Base-by-base conservation (phyloP, 2,329 filamentous ascomycete species). In the Fusarium stilboides region DNA sequence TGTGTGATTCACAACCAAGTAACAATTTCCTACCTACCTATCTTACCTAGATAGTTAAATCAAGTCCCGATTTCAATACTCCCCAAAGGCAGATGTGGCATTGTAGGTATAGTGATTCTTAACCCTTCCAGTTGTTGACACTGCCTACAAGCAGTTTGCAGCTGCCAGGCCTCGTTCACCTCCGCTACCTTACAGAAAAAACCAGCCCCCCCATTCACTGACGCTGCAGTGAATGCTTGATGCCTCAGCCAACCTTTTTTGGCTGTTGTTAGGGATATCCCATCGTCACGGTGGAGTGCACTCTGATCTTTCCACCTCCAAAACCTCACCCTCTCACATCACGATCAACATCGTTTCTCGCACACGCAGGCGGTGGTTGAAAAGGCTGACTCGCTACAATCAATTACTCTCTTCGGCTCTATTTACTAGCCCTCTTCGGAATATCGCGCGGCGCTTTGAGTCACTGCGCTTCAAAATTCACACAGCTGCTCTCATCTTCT, bases 71-170 rank as follows among this genome's bases (percentile, higher is more conserved):
- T 31, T 31, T 31, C 10, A 10, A 31, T 31, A 13, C 28, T 31
- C 28, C 26, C 28, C 9, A 13, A 12, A 31, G 9, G 28, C 13
- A 13, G 28, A 31, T 36, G 17, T 24, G 10, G 12, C 13, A 19
- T 34, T 5, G 9, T 24, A 6, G 13, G 8, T 33, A 31, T 2
- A 33, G 20, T 43, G 43, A 8, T 14, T 17, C 19, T 39, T 15
- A 37, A 33, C 6, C 20, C 51, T 43, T 46, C 24, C 60, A 46
- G 33, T 19, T 65, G 28, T 40, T 61, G 51, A 39, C 65, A 69
- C 65, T 69, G 65, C 43, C 55, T 39, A 37, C 20, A 55, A 43
- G 31, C 42, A 37, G 33, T 40, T 39, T 44, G 56, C 22, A 65
- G 40, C 54, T 60, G 55, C 65, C 55, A 65, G 55, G 15, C 26